Conservation (phyloP, 768 basidiomycete genomes). For the Gloeopeniophorella convolvens region DNA sequence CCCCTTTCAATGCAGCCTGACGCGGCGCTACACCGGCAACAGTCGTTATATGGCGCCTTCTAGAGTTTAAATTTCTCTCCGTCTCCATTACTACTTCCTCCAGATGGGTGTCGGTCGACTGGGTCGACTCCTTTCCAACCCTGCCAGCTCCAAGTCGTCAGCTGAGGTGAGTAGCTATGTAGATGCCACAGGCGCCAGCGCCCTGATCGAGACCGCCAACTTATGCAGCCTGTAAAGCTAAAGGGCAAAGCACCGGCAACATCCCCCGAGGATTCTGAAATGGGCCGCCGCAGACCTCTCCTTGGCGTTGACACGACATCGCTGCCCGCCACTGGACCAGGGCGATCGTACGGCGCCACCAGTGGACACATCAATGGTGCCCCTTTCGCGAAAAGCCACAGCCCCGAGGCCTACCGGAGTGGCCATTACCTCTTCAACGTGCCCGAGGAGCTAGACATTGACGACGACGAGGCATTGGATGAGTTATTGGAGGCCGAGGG, state of each 20-base stretch:
- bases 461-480: slow-evolving; percentile 11
- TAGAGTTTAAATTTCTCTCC: background rate
- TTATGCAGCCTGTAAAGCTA: too few relatives aligned
- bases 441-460: slow-evolving; percentile 18
- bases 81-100: background rate
- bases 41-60: background rate
- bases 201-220: too few relatives aligned
- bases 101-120: slow-evolving; percentile 1
- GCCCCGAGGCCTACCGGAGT: slow-evolving; percentile 12
- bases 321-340: background rate
- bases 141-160: background rate
- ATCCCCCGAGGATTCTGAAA: background rate
- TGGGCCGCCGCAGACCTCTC: slow-evolving; percentile 1
- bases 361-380: background rate
- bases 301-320: slow-evolving; percentile 10
- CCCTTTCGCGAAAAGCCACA: background rate
- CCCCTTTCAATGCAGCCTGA: background rate
- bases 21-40: background rate
- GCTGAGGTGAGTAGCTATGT: slow-evolving; percentile 8
- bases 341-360: slow-evolving; percentile 13
- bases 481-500: slow-evolving; percentile 13
- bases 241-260: slow-evolving; percentile 16
- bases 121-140: slow-evolving; percentile 4
- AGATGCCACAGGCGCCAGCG: too few relatives aligned
- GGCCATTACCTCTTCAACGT: slow-evolving; percentile 12